Evolutionary conservation across 2,329 filamentous ascomycete genomes (phyloP).

Genomic region (Pseudogymnoascus sp.): DNA sequence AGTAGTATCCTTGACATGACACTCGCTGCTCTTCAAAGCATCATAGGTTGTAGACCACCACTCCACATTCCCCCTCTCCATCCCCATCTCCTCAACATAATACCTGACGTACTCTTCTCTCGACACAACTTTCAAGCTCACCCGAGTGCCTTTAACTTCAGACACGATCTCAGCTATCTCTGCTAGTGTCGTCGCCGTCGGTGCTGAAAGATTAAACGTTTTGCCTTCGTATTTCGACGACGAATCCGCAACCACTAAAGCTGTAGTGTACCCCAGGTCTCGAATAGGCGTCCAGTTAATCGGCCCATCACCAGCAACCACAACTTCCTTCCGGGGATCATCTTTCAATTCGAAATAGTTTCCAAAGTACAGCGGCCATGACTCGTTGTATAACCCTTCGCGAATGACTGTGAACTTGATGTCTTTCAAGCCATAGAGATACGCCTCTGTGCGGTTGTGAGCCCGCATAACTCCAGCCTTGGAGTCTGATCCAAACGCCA

Average conservation of each 20-base stretch:
- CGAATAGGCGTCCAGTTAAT: constrained; percentile 22
- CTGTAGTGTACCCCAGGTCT: constrained; percentile 20
- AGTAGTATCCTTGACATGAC: constrained; percentile 19
- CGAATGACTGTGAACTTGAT: constrained; percentile 20
- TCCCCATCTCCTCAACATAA: constrained; percentile 17
- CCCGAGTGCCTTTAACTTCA: constrained; percentile 12
- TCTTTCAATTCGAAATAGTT: constrained; percentile 15
- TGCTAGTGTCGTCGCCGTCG: constrained; percentile 12
- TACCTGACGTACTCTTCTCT: constrained; percentile 18
- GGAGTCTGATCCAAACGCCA: constrained; percentile 19
- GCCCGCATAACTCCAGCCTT: constrained; percentile 19
- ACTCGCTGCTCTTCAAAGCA: constrained; percentile 19
- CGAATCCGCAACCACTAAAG: constrained; percentile 17
- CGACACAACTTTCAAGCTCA: constrained; percentile 16
- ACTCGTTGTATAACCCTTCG: constrained; percentile 24
- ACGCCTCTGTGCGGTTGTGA: constrained; percentile 18
- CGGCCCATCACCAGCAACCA: constrained; percentile 22
- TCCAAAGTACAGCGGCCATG: constrained; percentile 23
- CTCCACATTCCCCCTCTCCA: constrained; percentile 16
- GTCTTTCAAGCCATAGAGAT: constrained; percentile 15
- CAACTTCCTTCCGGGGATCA: constrained; percentile 19
- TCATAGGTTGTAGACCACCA: constrained; percentile 21
- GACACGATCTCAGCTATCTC: constrained; percentile 18
- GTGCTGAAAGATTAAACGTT: constrained; percentile 17
- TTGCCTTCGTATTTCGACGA: constrained; percentile 15